Evolutionary conservation across 208 protist genomes (phyloP), one percentile per base, ranked within the genome.

Genomic region (Dictyostelium gargantuum): DNA sequence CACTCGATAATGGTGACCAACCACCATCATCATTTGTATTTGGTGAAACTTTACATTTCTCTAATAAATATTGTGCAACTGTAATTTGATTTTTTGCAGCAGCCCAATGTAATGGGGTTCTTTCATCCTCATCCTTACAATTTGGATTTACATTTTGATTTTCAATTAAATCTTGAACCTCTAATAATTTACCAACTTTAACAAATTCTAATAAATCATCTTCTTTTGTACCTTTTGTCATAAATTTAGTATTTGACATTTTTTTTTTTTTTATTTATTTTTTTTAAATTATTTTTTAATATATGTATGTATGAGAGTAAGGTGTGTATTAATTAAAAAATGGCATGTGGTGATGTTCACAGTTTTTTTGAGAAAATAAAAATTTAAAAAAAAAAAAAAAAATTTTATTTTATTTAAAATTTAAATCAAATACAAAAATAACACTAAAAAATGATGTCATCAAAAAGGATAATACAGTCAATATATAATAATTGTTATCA

Each of bases 21-120:
- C 81, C 81, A 52, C 81, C 81, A 63, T 86, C 81, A 63, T 86
- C 81, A 17, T 3, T 50, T 48, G 81, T 77, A 66, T 86, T 86
- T 58, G 44, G 32, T 40, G n/a, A 32, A 56, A 19, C 29, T 6
- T 86, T 86, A 26, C 38, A 48, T 17, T 48, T 32, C 8, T 63
- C 56, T 2, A 86, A 32, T 15, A 86, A 52, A 63, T 86, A 86
- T 10, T 42, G 17, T 6, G 42, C 81, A 1, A 86, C 19, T 35
- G 6, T 9, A 8, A 46, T 63, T 32, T 63, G 40, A 50, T 48
- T 66, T 44, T 58, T 46, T 44, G 81, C 42, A 8, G 81, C 81
- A 6, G 81, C 66, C 61, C 61, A 77, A 77, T 86, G 81, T 8
- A 86, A 50, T 26, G 52, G 35, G 48, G 81, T 86, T 66, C 81